phyloP scores from a whole-genome alignment of 1,284 basidiomycete species.

The Fomitiporia mediterranea region DNA sequence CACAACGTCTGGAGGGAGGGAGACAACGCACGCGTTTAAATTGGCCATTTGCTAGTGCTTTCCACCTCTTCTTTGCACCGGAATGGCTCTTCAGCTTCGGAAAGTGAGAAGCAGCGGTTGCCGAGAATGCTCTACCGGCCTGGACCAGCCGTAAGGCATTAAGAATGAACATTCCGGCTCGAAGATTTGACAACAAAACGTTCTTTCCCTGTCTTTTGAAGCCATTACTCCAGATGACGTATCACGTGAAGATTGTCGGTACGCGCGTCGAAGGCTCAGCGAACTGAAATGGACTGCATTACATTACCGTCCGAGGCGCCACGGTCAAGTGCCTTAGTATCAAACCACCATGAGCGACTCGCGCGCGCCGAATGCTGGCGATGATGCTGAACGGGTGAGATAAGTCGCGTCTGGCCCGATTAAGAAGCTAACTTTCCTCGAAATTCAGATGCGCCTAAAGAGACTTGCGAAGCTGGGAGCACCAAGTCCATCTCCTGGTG shows the following conservation, averaged over 20 bases:
- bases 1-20: neutral
- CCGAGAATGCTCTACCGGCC: slow-evolving; percentile 38
- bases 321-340: slow-evolving; percentile 28
- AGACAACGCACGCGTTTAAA: slow-evolving; percentile 67
- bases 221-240: neutral
- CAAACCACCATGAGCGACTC: slow-evolving; percentile 39
- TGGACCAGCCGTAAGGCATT: neutral
- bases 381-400: slow-evolving; percentile 73
- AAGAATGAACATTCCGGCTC: slow-evolving; percentile 7
- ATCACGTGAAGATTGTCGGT: neutral
- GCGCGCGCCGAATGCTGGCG: slow-evolving; percentile 44
- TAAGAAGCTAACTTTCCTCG: neutral
- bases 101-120: slow-evolving; percentile 39
- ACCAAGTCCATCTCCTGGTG: slow-evolving; percentile 32
- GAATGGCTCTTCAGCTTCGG: slow-evolving; percentile 75
- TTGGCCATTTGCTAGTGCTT: slow-evolving; percentile 57
- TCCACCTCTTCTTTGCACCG: slow-evolving; percentile 80
- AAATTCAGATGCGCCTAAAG: slow-evolving; percentile 77
- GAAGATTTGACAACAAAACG: no score
- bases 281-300: neutral
- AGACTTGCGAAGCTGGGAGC: slow-evolving; percentile 75
- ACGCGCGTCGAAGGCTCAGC: slow-evolving; percentile 2
- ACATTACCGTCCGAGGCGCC: slow-evolving; percentile 11
- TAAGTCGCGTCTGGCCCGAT: no score
- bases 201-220: no score